Evolutionary conservation across 192 early-diverging fungal genomes (phyloP).

Genomic region (Umbelopsis ramanniana): DNA sequence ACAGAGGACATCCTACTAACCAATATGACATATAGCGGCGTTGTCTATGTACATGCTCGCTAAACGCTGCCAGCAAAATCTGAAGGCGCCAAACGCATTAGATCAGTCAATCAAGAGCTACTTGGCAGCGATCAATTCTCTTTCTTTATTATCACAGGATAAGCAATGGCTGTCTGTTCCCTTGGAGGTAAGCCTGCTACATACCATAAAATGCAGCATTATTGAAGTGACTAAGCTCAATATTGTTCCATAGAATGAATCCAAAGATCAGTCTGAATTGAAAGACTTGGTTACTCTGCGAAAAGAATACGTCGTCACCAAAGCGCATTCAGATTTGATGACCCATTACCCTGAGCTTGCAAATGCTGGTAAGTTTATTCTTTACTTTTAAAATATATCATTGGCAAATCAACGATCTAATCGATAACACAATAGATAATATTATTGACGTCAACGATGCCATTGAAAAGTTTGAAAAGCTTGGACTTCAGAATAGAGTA

Average conservation of each 20-base stretch:
- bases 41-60: background rate
- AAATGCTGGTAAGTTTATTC: background rate
- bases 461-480: conserved; percentile 10
- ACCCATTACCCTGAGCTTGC: background rate
- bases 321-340: background rate
- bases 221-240: background rate
- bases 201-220: background rate
- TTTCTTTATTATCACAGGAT: background rate
- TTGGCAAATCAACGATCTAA: background rate
- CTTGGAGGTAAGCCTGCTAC: background rate
- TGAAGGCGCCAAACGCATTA: background rate
- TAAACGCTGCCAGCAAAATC: conserved; percentile 5
- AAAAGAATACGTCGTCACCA: background rate
- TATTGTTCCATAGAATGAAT: background rate
- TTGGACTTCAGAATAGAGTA: background rate
- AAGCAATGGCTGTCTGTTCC: background rate
- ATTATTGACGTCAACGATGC: background rate
- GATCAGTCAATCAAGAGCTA: background rate
- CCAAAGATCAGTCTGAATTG: background rate
- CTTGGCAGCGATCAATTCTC: conserved; percentile 2
- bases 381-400: background rate
- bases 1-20: background rate
- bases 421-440: background rate
- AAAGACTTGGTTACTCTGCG: background rate
- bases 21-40: background rate